phyloP scores from a whole-genome alignment of 371 early-diverging fungal species.

The Lichtheimia ornata region DNA sequence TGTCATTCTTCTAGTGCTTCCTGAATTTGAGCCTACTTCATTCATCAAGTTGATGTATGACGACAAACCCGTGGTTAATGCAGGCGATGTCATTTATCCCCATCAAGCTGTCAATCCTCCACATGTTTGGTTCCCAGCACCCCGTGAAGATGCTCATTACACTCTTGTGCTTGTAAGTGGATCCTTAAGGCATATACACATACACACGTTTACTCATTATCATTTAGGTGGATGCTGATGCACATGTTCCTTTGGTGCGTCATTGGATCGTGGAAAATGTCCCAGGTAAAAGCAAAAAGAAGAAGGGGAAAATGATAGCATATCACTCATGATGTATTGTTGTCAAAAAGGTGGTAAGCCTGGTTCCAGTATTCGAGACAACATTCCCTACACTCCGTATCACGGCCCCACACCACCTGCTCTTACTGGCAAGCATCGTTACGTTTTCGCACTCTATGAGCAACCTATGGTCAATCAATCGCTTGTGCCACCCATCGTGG shows the following conservation, averaged over 20 bases:
- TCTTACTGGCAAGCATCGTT: slow-evolving; percentile 18
- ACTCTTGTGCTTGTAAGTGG: slow-evolving; percentile 29
- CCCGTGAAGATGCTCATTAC: slow-evolving; percentile 22
- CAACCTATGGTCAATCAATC: slow-evolving; percentile 17
- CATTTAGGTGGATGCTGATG: slow-evolving; percentile 28
- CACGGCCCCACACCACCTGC: slow-evolving; percentile 21
- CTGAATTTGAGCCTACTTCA: slow-evolving; percentile 25
- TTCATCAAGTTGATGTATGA: slow-evolving; percentile 26
- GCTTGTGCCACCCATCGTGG: slow-evolving; percentile 13
- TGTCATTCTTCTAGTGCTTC: slow-evolving; percentile 9
- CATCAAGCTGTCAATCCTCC: slow-evolving; percentile 20
- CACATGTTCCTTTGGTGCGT: slow-evolving; percentile 24
- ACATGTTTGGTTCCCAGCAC: slow-evolving; percentile 26
- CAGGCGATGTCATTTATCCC: slow-evolving; percentile 25
- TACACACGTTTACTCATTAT: neutral
- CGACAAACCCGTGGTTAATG: slow-evolving; percentile 16
- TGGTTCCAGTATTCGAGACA: slow-evolving; percentile 9
- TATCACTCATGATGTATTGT: neutral
- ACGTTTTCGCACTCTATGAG: slow-evolving; percentile 31
- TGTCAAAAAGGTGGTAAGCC: slow-evolving; percentile 14
- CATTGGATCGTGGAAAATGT: slow-evolving; percentile 38
- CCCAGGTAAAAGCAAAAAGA: slow-evolving; percentile 6
- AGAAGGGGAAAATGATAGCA: too few relatives aligned
- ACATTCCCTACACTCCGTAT: slow-evolving; percentile 19
- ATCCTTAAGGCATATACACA: neutral